These are phyloP conservation scores for Xylariales sp. DNA, from an alignment of 2,329 filamentous ascomycete genomes.

Conservation along the genomic window DNA sequence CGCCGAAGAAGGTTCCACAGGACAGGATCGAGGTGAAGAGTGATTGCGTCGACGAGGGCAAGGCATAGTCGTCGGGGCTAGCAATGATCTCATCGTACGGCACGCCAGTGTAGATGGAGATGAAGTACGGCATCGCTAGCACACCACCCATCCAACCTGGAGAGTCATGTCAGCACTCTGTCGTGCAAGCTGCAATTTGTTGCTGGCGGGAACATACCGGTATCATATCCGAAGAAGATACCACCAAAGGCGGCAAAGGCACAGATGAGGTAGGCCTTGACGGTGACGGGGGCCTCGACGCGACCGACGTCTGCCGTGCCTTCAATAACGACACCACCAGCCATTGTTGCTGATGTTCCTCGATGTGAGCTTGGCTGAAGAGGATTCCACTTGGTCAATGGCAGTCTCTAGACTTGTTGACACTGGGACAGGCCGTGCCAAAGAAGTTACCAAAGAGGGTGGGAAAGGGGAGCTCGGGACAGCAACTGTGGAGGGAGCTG, in stretches of 20 bases:
- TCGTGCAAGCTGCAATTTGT: background rate
- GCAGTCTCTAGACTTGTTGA: slow-evolving; percentile 5
- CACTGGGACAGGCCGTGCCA: background rate
- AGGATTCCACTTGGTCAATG: background rate
- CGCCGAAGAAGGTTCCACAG: slow-evolving; percentile 59
- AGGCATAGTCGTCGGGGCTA: slow-evolving; percentile 28
- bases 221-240: slow-evolving; percentile 37
- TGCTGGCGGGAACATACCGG: slow-evolving; percentile 19
- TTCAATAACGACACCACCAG: slow-evolving; percentile 21
- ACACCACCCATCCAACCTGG: slow-evolving; percentile 50
- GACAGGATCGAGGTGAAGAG: slow-evolving; percentile 65
- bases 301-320: slow-evolving; percentile 46
- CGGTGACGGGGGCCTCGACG: slow-evolving; percentile 53
- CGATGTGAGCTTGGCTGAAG: background rate
- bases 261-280: slow-evolving; percentile 43
- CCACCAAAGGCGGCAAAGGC: slow-evolving; percentile 29
- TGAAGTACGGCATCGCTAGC: slow-evolving; percentile 34
- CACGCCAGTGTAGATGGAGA: slow-evolving; percentile 35
- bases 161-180: slow-evolving; percentile 21
- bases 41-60: slow-evolving; percentile 47
- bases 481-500: background rate
- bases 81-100: slow-evolving; percentile 24
- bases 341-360: slow-evolving; percentile 18
- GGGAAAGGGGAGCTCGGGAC: background rate
- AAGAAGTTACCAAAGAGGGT: background rate